Evolutionary conservation across 768 basidiomycete genomes (phyloP).

Genomic region (Amanita subjunquillea): DNA sequence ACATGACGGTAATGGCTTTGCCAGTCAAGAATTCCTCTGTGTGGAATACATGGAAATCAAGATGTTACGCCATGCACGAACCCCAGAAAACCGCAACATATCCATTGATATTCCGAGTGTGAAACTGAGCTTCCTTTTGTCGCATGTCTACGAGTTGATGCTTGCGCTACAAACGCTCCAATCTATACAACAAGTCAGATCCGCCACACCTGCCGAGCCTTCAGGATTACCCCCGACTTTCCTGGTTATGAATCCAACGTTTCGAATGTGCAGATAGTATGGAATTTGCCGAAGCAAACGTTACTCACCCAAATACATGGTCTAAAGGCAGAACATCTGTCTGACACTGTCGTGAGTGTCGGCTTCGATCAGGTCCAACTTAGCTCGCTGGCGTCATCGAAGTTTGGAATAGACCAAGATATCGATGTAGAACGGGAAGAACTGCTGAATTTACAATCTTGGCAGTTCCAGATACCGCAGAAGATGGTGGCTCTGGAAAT

Average conservation of each 20-base stretch:
- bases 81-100: constrained; percentile 27
- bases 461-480: constrained; percentile 29
- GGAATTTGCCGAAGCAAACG: constrained; percentile 38
- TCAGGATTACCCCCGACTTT: constrained; percentile 9
- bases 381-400: constrained; percentile 45
- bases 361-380: constrained; percentile 33
- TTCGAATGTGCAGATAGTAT: constrained; percentile 35
- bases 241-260: constrained; percentile 14
- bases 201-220: constrained; percentile 10
- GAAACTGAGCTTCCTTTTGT: constrained; percentile 43
- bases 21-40: constrained; percentile 33
- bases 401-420: constrained; percentile 22
- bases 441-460: constrained; percentile 46
- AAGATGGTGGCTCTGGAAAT: constrained; percentile 28
- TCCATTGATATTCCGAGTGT: constrained; percentile 42
- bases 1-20: constrained; percentile 35
- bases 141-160: constrained; percentile 60
- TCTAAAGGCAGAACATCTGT: constrained; percentile 16
- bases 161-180: constrained; percentile 28
- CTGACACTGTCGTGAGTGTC: constrained; percentile 19
- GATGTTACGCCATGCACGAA: constrained; percentile 13
- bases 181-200: constrained; percentile 1
- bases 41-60: constrained; percentile 16
- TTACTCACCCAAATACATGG: constrained; percentile 26
- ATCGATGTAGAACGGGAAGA: constrained; percentile 52